A percentile compares a stretch with the other conserved stretches of the same genome.
Conservation (phyloP, 2,329 filamentous ascomycete genomes). For the Pseudocercospora fuligena region DNA sequence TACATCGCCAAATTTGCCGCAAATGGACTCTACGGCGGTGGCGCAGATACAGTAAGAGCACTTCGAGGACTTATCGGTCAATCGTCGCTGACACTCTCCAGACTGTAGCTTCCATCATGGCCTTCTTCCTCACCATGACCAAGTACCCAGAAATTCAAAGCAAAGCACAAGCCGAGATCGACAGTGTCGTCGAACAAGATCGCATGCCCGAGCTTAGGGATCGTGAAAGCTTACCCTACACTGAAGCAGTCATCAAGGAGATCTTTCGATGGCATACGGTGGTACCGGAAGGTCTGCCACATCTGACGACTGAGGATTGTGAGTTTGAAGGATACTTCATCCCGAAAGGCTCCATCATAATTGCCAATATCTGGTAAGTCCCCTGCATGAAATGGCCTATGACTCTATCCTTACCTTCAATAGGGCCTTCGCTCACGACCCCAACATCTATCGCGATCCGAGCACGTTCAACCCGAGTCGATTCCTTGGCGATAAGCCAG, state of each 20-base stretch:
- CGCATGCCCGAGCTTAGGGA: not conserved
- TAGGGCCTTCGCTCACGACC: not conserved
- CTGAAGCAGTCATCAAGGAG: not conserved
- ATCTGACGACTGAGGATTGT: not conserved
- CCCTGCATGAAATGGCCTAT: no score
- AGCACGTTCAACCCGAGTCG: not conserved
- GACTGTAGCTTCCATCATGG: not conserved
- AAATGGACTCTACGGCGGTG: not conserved
- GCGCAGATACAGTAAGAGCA: not conserved
- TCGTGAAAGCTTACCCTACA: not conserved
- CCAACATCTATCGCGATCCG: not conserved
- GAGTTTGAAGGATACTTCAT: not conserved
- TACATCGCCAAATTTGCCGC: not conserved
- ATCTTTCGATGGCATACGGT: not conserved
- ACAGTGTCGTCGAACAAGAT: not conserved
- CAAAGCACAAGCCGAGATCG: not conserved
- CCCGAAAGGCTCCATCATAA: not conserved
- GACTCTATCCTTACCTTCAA: no score
- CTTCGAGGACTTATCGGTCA: not conserved
- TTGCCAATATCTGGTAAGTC: not conserved
- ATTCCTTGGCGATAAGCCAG: not conserved
- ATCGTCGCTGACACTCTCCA: not conserved
- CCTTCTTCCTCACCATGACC: not conserved
- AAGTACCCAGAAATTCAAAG: not conserved
- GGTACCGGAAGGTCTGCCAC: not conserved